These are phyloP conservation scores for Arthrobotrys musiformis DNA, from an alignment of 2,329 filamentous ascomycete genomes.

Conservation along the genomic window DNA sequence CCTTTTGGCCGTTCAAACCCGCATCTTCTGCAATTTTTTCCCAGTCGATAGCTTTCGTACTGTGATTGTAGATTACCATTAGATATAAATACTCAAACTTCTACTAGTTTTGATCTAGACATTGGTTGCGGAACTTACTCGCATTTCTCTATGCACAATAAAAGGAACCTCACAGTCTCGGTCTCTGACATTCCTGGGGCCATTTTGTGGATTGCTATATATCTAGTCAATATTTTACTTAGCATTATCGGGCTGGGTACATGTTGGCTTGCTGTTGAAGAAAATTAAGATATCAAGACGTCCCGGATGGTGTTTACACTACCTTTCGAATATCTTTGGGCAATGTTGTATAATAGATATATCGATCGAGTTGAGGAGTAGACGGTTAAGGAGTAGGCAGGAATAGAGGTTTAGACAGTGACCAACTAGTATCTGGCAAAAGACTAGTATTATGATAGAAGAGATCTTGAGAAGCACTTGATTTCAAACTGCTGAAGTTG, in stretches of 20 bases:
- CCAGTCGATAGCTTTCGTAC: slow-evolving; percentile 45
- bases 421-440: not conserved
- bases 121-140: slow-evolving; percentile 36
- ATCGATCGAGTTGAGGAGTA: too few species aligned
- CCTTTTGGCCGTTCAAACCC: slow-evolving; percentile 40
- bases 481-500: slow-evolving; percentile 1
- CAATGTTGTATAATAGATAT: too few species aligned
- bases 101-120: too few species aligned
- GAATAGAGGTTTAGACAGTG: too few species aligned
- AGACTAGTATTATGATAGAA: not conserved
- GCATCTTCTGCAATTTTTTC: slow-evolving; percentile 29
- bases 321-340: too few species aligned
- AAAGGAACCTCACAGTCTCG: slow-evolving; percentile 38
- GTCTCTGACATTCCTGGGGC: slow-evolving; percentile 25
- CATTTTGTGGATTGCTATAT: slow-evolving; percentile 17
- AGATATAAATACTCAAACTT: not conserved
- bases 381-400: not conserved
- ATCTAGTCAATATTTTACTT: not conserved
- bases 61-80: not conserved
- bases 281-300: too few species aligned
- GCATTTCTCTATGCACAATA: slow-evolving; percentile 50
- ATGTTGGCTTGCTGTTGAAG: not conserved
- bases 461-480: not conserved
- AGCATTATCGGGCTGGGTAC: not conserved
- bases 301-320: too few species aligned